Evolutionary conservation across 345 rosid species (phyloP).

Genomic region (Cardiospermum halicacabum): DNA sequence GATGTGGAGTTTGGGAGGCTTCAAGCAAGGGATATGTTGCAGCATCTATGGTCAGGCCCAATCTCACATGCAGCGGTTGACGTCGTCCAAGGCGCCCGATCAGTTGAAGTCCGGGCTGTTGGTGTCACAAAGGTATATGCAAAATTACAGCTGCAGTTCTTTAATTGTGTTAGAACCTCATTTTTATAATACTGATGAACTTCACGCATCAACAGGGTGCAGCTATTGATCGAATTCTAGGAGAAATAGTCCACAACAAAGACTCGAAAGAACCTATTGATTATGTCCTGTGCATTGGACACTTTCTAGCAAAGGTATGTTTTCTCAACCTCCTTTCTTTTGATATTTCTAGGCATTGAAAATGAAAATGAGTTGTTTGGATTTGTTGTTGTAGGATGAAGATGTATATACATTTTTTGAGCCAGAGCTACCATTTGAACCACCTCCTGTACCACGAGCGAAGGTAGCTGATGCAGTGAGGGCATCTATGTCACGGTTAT

Average conservation of each 20-base stretch:
- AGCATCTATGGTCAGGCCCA: slow-evolving; percentile 64
- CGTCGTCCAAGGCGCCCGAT: slow-evolving; percentile 53
- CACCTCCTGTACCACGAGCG: slow-evolving; percentile 9
- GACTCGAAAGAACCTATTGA: slow-evolving; percentile 51
- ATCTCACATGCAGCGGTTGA: slow-evolving; percentile 55
- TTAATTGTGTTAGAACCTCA: not conserved
- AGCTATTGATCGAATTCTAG: slow-evolving; percentile 52
- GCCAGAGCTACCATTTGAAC: slow-evolving; percentile 45
- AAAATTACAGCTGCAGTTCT: slow-evolving; percentile 1
- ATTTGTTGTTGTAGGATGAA: slow-evolving; percentile 43
- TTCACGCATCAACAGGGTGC: slow-evolving; percentile 42
- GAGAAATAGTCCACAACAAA: slow-evolving; percentile 43
- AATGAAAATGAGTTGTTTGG: not conserved
- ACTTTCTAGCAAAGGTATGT: slow-evolving; percentile 45
- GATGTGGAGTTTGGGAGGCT: slow-evolving; percentile 54
- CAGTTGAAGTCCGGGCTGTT: slow-evolving; percentile 56
- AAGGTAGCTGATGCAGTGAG: slow-evolving; percentile 14
- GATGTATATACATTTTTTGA: slow-evolving; percentile 53
- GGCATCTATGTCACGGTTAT: slow-evolving; percentile 13
- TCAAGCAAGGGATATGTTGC: slow-evolving; percentile 58
- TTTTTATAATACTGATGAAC: not conserved
- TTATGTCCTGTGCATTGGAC: slow-evolving; percentile 53
- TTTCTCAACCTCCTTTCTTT: not conserved
- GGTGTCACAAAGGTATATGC: slow-evolving; percentile 51
- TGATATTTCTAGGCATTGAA: not conserved